Percentiles rank a stretch among this genome's conserved stretches.
These are phyloP conservation scores for Lophiotrema nucula DNA, from an alignment of 495 filamentous ascomycete genomes.

Conservation along the genomic window DNA sequence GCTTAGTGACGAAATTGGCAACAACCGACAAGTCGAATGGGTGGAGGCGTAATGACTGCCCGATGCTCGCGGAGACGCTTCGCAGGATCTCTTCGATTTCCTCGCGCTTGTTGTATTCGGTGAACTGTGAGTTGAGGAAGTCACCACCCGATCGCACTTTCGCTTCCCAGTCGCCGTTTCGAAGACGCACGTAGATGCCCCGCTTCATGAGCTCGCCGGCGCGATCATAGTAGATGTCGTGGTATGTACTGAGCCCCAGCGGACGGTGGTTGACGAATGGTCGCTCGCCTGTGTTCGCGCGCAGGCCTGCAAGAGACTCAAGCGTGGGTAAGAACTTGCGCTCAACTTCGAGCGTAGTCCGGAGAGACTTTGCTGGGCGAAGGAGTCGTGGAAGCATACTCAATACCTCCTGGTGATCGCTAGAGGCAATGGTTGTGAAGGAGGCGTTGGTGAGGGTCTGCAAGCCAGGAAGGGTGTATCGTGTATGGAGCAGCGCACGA, in stretches of 20 bases:
- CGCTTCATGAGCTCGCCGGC: background rate
- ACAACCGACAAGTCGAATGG: background rate
- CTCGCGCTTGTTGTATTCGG: background rate
- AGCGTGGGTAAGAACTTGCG: constrained; percentile 6
- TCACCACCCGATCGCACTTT: constrained; percentile 2
- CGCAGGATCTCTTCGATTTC: background rate
- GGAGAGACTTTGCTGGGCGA: too few species aligned
- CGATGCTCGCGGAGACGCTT: background rate
- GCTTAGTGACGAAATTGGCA: constrained; percentile 1
- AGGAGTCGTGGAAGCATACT: too few species aligned
- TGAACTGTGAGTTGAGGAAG: constrained; percentile 2
- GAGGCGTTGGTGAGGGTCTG: too few species aligned
- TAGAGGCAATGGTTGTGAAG: too few species aligned
- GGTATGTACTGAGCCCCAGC: background rate
- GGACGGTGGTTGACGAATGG: background rate
- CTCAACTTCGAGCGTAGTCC: constrained; percentile 7
- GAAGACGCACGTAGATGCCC: constrained; percentile 2
- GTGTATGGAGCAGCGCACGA: too few species aligned
- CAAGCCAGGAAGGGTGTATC: too few species aligned
- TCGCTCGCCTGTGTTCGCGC: background rate
- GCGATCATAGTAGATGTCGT: constrained; percentile 4
- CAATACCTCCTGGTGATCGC: too few species aligned
- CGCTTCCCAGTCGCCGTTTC: constrained; percentile 8
- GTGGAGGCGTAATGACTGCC: background rate
- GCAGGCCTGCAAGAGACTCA: background rate